A percentile compares a stretch with the other conserved stretches of the same genome.
Evolutionary conservation across 2,329 filamentous ascomycete species (phyloP).

Genomic region (Venturia oleaginea): DNA sequence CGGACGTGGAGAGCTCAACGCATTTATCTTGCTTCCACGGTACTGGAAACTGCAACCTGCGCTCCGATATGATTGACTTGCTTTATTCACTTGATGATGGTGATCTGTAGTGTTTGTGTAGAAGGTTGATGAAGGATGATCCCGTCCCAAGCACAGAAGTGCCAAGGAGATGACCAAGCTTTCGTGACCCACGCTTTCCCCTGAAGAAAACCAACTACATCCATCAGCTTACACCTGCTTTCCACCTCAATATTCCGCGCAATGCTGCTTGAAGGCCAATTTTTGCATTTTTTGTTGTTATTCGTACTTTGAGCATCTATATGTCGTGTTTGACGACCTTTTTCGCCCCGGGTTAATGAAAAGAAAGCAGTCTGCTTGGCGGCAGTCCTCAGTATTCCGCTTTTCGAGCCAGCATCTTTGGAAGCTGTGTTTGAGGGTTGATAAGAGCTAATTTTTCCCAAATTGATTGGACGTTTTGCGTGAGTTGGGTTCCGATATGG

Average conservation of each 20-base stretch:
- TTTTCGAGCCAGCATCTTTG: not conserved
- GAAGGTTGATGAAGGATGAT: not conserved
- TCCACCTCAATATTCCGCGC: not conserved
- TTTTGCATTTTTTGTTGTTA: not conserved
- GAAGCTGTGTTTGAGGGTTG: not conserved
- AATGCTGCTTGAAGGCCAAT: not conserved
- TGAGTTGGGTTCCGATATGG: not conserved
- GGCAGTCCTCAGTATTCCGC: no score
- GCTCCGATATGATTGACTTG: not conserved
- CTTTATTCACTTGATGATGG: no score
- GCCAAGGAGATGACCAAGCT: not conserved
- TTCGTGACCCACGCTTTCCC: not conserved
- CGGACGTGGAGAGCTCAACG: no score
- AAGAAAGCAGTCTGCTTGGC: not conserved
- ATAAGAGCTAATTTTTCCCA: no score
- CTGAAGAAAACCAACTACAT: not conserved
- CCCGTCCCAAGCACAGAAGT: not conserved
- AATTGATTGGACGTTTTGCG: no score
- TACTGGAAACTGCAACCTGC: not conserved
- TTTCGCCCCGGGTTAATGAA: not conserved
- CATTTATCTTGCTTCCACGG: not conserved
- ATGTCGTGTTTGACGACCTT: not conserved
- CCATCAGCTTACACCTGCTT: not conserved
- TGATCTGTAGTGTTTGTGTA: not conserved
- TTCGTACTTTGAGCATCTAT: not conserved